Percentiles rank a stretch among this genome's conserved stretches.
phyloP scores from a whole-genome alignment of 2,329 filamentous ascomycete species.

The Aspergillus flavus region DNA sequence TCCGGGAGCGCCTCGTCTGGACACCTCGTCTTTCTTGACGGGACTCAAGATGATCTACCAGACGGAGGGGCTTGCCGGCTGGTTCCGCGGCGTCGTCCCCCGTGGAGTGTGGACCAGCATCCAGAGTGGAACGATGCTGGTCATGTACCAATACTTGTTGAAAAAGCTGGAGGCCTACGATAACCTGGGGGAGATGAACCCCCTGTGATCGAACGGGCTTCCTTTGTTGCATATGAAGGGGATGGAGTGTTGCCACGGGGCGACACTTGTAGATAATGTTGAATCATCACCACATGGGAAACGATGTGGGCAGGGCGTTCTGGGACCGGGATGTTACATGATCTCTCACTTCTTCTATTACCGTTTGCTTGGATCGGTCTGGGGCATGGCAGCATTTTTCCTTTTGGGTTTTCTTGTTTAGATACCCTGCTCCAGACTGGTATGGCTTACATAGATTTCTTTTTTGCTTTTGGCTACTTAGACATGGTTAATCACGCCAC shows the following conservation, averaged over 20 bases:
- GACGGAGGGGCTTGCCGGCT: conserved; percentile 83
- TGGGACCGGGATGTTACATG: conserved; percentile 17
- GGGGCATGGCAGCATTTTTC: conserved; percentile 13
- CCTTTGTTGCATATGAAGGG: neutral
- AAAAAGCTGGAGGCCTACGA: conserved; percentile 69
- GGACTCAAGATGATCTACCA: conserved; percentile 86
- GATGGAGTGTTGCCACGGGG: neutral
- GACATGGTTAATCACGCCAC: conserved; percentile 9
- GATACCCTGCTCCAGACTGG: conserved; percentile 8
- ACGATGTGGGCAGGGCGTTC: conserved; percentile 28
- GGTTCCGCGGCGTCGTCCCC: conserved; percentile 93
- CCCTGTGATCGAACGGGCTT: conserved; percentile 16
- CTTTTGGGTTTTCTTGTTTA: conserved; percentile 8
- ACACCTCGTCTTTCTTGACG: conserved; percentile 86
- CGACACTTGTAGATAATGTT: conserved; percentile 13
- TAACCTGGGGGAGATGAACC: conserved; percentile 24
- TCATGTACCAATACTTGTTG: conserved; percentile 87
- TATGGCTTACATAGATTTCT: conserved; percentile 15
- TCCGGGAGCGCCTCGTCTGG: conserved; percentile 76
- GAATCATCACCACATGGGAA: conserved; percentile 14
- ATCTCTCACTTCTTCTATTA: conserved; percentile 15
- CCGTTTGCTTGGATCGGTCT: conserved; percentile 10
- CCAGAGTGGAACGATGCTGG: conserved; percentile 94
- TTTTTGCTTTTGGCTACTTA: neutral
- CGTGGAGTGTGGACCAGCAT: conserved; percentile 96